Percentiles rank a stretch among this genome's conserved stretches.
Conservation (phyloP, 805 yeast genomes). For the Cyberlindnera americana region DNA sequence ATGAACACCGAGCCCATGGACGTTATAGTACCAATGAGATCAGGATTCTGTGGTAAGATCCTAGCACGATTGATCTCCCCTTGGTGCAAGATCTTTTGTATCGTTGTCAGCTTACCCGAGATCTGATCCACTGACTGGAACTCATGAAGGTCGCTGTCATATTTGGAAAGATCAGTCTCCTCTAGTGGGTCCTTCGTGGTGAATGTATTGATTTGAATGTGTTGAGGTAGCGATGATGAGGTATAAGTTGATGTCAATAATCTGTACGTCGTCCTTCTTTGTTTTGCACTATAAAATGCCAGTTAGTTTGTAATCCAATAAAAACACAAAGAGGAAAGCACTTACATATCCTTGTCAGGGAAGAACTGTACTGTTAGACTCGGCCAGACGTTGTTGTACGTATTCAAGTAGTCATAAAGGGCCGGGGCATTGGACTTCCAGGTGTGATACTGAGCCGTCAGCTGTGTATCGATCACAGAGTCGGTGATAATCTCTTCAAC, state of each 20-base stretch:
- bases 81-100: constrained; percentile 60
- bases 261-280: constrained; percentile 34
- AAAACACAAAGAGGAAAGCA: background rate
- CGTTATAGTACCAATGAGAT: constrained; percentile 68
- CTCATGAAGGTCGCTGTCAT: constrained; percentile 33
- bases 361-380: constrained; percentile 69
- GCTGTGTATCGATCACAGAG: constrained; percentile 9
- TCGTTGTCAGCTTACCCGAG: constrained; percentile 35
- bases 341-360: constrained; percentile 36
- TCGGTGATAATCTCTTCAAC: background rate
- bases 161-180: constrained; percentile 31
- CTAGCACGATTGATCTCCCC: constrained; percentile 75
- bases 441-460: constrained; percentile 27
- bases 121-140: constrained; percentile 30
- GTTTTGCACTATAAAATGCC: constrained; percentile 6
- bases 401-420: constrained; percentile 68
- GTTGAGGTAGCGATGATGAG: constrained; percentile 52
- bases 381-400: constrained; percentile 67
- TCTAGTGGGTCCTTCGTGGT: constrained; percentile 25
- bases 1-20: constrained; percentile 62
- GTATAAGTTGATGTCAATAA: constrained; percentile 64
- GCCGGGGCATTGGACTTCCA: constrained; percentile 86
- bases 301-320: constrained; percentile 13
- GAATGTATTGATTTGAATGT: constrained; percentile 35
- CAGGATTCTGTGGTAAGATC: constrained; percentile 84